phyloP scores from a whole-genome alignment of 2,329 filamentous ascomycete species.

The Pseudocercospora vitis region DNA sequence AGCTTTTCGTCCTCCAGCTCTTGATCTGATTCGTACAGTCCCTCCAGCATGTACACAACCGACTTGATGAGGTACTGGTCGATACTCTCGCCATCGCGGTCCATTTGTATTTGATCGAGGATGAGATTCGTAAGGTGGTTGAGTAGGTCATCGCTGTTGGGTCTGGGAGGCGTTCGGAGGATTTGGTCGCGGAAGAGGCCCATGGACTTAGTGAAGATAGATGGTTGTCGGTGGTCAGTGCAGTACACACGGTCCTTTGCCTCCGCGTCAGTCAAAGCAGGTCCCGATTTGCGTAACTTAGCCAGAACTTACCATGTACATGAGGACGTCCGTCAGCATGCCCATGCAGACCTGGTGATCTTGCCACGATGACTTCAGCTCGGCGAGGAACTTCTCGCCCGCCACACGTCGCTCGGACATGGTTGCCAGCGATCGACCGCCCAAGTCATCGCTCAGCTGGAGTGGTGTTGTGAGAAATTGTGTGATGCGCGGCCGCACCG shows the following conservation, averaged over 20 bases:
- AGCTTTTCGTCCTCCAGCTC: conserved; percentile 78
- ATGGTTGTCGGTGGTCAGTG: conserved; percentile 68
- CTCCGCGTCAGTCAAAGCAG: conserved; percentile 28
- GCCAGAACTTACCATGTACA: conserved; percentile 73
- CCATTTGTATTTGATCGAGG: conserved; percentile 88
- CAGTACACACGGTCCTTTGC: conserved; percentile 75
- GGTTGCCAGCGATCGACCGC: conserved; percentile 52
- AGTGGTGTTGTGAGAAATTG: conserved; percentile 70
- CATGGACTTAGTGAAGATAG: conserved; percentile 83
- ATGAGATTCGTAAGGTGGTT: conserved; percentile 78
- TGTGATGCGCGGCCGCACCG: conserved; percentile 71
- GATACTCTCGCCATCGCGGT: conserved; percentile 84
- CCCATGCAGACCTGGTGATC: conserved; percentile 91
- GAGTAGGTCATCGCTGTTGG: conserved; percentile 58
- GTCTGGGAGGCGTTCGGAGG: conserved; percentile 60
- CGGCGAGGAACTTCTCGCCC: conserved; percentile 79
- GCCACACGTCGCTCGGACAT: conserved; percentile 74
- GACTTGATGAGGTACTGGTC: conserved; percentile 79
- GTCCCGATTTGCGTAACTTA: not conserved
- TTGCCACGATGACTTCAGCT: conserved; percentile 76
- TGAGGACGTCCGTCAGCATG: conserved; percentile 93
- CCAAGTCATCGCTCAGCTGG: conserved; percentile 48
- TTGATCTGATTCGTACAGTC: conserved; percentile 76
- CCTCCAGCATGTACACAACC: conserved; percentile 85
- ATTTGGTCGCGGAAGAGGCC: conserved; percentile 85